These are phyloP conservation scores for Alternaria rosae DNA, from an alignment of 2,329 filamentous ascomycete species.

Conservation along the genomic window DNA sequence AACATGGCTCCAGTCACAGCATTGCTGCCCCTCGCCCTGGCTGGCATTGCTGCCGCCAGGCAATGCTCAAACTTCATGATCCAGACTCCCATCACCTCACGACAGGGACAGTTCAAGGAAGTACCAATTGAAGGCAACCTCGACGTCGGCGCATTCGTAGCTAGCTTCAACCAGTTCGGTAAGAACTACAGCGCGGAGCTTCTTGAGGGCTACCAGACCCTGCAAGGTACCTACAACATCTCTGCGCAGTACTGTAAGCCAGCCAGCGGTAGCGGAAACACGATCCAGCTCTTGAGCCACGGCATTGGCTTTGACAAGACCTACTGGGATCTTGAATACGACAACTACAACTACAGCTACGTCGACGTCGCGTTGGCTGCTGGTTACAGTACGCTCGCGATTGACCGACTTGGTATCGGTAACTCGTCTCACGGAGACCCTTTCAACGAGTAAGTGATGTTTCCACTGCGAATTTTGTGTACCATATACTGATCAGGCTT, in stretches of 20 bases:
- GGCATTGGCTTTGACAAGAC: slow-evolving; percentile 64
- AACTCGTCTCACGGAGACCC: slow-evolving; percentile 66
- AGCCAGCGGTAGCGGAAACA: slow-evolving; percentile 46
- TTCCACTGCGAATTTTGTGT: no score
- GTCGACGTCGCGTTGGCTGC: slow-evolving; percentile 62
- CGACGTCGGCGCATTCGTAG: slow-evolving; percentile 64
- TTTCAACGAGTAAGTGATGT: slow-evolving; percentile 55
- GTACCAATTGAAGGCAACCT: slow-evolving; percentile 59
- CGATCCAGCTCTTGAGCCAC: slow-evolving; percentile 60
- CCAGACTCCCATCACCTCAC: slow-evolving; percentile 62
- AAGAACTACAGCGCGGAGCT: slow-evolving; percentile 58
- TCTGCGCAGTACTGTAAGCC: slow-evolving; percentile 69
- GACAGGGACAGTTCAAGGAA: slow-evolving; percentile 63
- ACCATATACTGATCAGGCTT: background rate
- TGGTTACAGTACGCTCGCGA: slow-evolving; percentile 67
- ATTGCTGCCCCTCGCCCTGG: slow-evolving; percentile 26
- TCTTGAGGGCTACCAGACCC: slow-evolving; percentile 59
- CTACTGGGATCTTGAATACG: slow-evolving; percentile 69
- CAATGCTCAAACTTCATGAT: slow-evolving; percentile 62
- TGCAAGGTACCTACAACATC: slow-evolving; percentile 64
- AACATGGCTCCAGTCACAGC: slow-evolving; percentile 20
- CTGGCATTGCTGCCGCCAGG: slow-evolving; percentile 29
- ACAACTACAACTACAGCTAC: slow-evolving; percentile 70
- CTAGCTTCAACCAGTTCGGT: slow-evolving; percentile 22
- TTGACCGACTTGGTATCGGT: slow-evolving; percentile 69